A percentile compares a stretch with the other conserved stretches of the same genome.
Conservation (phyloP, 2,329 filamentous ascomycete species). For the Diplodia scrobiculata region DNA sequence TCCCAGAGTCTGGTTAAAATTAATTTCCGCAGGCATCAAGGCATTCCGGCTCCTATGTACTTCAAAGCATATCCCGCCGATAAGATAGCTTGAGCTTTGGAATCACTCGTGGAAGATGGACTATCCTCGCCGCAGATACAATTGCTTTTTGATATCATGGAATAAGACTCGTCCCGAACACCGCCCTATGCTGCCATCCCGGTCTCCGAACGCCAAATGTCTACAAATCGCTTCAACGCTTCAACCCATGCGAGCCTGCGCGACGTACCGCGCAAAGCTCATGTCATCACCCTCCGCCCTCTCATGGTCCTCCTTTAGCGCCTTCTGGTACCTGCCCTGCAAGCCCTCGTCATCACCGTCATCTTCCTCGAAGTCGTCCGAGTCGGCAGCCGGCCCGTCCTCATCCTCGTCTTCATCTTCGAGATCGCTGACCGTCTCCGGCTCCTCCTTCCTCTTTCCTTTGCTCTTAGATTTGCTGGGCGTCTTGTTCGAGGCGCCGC, state of each 20-base stretch:
- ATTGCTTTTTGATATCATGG: slow-evolving; percentile 5
- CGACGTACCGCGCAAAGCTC: slow-evolving; percentile 56
- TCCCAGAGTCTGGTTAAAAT: too few relatives aligned
- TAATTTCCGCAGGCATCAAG: not conserved
- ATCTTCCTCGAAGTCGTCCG: slow-evolving; percentile 59
- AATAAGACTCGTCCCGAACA: slow-evolving; percentile 1
- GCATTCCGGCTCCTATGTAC: not conserved
- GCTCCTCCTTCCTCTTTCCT: slow-evolving; percentile 47
- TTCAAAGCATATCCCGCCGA: not conserved
- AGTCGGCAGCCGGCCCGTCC: slow-evolving; percentile 52
- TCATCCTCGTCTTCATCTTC: slow-evolving; percentile 56
- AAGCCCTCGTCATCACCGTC: slow-evolving; percentile 64
- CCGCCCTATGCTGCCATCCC: slow-evolving; percentile 19
- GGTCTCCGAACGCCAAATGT: slow-evolving; percentile 18
- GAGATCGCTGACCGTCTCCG: slow-evolving; percentile 55
- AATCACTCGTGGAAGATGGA: not conserved
- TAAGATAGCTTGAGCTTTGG: not conserved
- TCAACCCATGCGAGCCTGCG: slow-evolving; percentile 35
- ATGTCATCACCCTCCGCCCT: slow-evolving; percentile 49
- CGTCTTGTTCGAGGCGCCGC: slow-evolving; percentile 35
- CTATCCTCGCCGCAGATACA: not conserved
- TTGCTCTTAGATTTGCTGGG: slow-evolving; percentile 38
- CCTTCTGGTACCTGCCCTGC: slow-evolving; percentile 74
- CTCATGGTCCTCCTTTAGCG: slow-evolving; percentile 60
- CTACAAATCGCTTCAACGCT: not conserved